Percentiles rank a stretch among this genome's conserved stretches.
These are phyloP conservation scores for Umbelopsis sp. DNA, from an alignment of 192 early-diverging fungal genomes.

Conservation along the genomic window DNA sequence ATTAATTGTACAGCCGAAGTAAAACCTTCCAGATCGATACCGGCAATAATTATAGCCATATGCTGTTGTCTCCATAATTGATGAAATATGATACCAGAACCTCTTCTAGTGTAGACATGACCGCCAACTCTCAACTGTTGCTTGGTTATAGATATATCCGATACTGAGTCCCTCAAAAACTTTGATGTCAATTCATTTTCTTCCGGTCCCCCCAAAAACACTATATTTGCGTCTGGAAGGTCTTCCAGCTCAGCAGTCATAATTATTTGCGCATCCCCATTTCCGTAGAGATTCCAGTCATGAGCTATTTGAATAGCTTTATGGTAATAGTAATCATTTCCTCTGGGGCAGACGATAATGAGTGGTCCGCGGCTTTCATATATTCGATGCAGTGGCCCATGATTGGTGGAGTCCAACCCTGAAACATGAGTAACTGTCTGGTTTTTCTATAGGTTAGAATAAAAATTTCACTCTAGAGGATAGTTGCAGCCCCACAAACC, in stretches of 20 bases:
- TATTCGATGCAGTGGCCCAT: slow-evolving; percentile 63
- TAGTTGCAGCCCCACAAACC: not conserved
- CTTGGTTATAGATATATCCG: not conserved
- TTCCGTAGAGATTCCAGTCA: slow-evolving; percentile 68
- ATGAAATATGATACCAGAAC: slow-evolving; percentile 48
- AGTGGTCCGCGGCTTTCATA: slow-evolving; percentile 50
- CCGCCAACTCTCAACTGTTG: slow-evolving; percentile 22
- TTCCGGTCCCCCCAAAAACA: slow-evolving; percentile 62
- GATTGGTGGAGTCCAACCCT: slow-evolving; percentile 35
- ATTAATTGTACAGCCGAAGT: slow-evolving; percentile 44
- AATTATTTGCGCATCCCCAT: slow-evolving; percentile 51
- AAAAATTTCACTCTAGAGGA: no score
- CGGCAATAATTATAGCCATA: slow-evolving; percentile 48
- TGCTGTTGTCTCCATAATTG: slow-evolving; percentile 33
- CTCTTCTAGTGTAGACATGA: slow-evolving; percentile 26
- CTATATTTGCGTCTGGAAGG: slow-evolving; percentile 51
- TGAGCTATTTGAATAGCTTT: slow-evolving; percentile 60
- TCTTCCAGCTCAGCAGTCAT: slow-evolving; percentile 63
- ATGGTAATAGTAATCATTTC: slow-evolving; percentile 39
- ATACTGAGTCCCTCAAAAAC: slow-evolving; percentile 21
- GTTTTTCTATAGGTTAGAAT: no score
- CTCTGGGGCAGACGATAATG: slow-evolving; percentile 50
- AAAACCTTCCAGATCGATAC: slow-evolving; percentile 45
- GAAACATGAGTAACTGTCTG: no score
- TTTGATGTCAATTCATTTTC: slow-evolving; percentile 58